Base-by-base conservation (phyloP, 2,329 filamentous ascomycete genomes). In the Lachnellula subtilissima region DNA sequence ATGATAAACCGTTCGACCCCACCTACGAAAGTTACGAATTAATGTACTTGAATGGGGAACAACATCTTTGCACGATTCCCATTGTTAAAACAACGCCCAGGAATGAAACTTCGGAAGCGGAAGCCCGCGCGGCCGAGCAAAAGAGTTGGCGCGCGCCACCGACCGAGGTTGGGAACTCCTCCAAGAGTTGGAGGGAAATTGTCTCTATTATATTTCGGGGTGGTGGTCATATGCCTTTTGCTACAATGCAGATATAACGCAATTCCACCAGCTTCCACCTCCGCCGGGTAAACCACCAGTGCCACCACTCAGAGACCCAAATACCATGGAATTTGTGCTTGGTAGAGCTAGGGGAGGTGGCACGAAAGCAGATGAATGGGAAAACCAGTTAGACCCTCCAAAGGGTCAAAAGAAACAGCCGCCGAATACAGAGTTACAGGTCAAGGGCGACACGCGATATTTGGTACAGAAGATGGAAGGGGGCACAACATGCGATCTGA, bases 161-260 rank as follows among this genome's bases (percentile, higher is more conserved):
- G 80, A 85, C 56, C 79, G 84, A 23, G 87, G 86, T 0, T 82
- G 85, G 74, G 85, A 89, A 68, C 73, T 89, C 35, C 73, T 90
- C 8, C 76, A 81, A 58, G 84, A 82, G 50, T 82, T 90, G 78
- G 79, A 87, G 58, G 85, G 81, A 1, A 80, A 80, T 52, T 90
- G 87, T 71, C 78, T 89, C 63, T 89, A 88, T 70, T 89, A 84
- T 70, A 75, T 86, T 23, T 84, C 81, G 12, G 86, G 86, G 2
- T 90, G 86, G 86, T 90, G 87, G 87, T 86, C 83, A 54, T 90
- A 90, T 69, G 83, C 82, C 36, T 89, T 89, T 70, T 90, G 87
- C 73, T 88, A 89, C 72, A 85, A 85, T 67, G 75, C 82, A 45
- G 79, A 87, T 62, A 81, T 90, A 55, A 86, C 82, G 69, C 87